Evolutionary conservation across 495 filamentous ascomycete genomes (phyloP), one percentile per base, ranked within the genome.

Genomic region (Lindgomyces ingoldianus): DNA sequence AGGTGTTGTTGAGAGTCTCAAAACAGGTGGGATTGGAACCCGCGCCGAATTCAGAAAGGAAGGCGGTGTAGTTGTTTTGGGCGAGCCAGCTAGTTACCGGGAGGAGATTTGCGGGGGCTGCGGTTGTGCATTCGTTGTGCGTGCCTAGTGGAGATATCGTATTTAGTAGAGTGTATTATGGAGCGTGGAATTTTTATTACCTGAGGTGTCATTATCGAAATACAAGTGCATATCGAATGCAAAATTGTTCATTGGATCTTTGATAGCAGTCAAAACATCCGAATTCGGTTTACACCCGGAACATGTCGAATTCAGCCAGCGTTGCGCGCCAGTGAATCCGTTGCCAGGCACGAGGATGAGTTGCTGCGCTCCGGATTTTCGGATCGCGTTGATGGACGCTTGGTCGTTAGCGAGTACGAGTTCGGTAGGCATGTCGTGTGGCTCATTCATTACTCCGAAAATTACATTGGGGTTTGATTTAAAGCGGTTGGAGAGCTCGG

Each of bases 221-320:
- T 73, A 73, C 45, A 70, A 59, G 50, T 73, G 70, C 54, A 73
- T 70, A 45, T 73, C 70, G 42, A 73, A 68, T 11, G 70, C 70
- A 48, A 66, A 68, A 50, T 73, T 73, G 24, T 68, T 56, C 24
- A 63, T 21, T 0, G 70, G 70, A 41, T 73, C 70, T 26, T 56
- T 14, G 22, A 73, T 65, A 26, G 58, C 57, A 33, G 59, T 61
- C 42, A 73, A 18, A 10, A 64, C 57, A 8, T 73, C 68, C 4
- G 60, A 36, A 42, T 63, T 60, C 4, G 67, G 70, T 27, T 45
- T 57, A 33, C 62, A 59, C 30, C 62, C 56, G 21, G 22, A 42
- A 30, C 62, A 64, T 8, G 64, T 48, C 18, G 64, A 53, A 30
- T 68, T 64, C 12, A 62, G 61, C 68, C 70, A 73, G 30, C 45